These are phyloP conservation scores for Nothophoma quercina DNA, from an alignment of 2,329 filamentous ascomycete genomes.

Conservation along the genomic window DNA sequence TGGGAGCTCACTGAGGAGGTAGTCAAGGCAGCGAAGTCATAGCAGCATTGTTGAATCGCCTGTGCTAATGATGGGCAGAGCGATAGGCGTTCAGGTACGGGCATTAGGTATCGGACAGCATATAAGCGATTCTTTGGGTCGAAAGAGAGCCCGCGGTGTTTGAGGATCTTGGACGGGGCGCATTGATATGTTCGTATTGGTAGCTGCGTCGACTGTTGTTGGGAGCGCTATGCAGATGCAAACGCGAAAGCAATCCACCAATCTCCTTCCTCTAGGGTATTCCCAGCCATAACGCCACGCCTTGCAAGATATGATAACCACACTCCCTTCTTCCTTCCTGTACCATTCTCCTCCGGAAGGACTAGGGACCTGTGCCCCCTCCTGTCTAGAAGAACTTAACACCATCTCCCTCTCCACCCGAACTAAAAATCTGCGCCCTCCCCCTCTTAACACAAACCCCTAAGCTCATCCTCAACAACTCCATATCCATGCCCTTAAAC, in stretches of 20 bases:
- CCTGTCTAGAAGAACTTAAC: conserved; percentile 91
- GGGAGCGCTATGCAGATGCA: conserved; percentile 1
- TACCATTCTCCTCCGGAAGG: neutral
- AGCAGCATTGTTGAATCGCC: conserved; percentile 4
- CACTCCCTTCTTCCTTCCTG: neutral
- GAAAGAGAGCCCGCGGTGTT: neutral
- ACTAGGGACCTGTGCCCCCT: neutral
- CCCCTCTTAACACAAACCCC: conserved; percentile 85
- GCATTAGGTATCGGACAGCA: conserved; percentile 21
- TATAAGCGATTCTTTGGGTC: conserved; percentile 21
- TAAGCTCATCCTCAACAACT: conserved; percentile 80
- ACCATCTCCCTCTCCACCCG: conserved; percentile 70
- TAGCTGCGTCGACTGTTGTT: neutral
- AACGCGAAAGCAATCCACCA: neutral
- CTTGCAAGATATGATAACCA: neutral
- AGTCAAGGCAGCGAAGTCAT: conserved; percentile 33
- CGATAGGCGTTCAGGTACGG: conserved; percentile 27
- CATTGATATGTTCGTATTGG: conserved; percentile 9
- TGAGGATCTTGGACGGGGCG: conserved; percentile 1
- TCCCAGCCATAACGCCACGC: conserved; percentile 15
- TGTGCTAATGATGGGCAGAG: conserved; percentile 20
- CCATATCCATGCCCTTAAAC: conserved; percentile 86
- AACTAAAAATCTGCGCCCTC: conserved; percentile 92
- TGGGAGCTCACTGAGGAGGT: conserved; percentile 47
- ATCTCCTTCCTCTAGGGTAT: conserved; percentile 6